A percentile compares a stretch with the other conserved stretches of the same genome.
Evolutionary conservation across 1,139 yeast species (phyloP).

Genomic region (Suhomyces coccinellae): DNA sequence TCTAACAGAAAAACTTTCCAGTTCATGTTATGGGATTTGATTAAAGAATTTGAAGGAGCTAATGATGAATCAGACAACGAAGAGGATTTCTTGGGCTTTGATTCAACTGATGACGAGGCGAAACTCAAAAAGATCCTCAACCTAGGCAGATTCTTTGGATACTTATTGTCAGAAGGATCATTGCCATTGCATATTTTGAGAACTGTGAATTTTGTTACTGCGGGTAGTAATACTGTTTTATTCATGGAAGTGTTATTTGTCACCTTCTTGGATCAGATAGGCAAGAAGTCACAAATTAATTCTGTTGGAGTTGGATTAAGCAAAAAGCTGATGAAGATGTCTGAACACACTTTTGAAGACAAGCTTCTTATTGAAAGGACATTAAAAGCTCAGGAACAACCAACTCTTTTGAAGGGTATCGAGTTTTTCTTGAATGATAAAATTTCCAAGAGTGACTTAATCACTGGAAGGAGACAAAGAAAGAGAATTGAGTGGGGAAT

Average conservation of each 20-base stretch:
- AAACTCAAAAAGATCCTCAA: conserved; percentile 64
- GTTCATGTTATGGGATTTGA: conserved; percentile 83
- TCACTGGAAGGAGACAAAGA: conserved; percentile 59
- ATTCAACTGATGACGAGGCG: conserved; percentile 37
- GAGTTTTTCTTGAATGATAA: conserved; percentile 64
- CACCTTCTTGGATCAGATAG: conserved; percentile 64
- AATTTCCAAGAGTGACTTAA: conserved; percentile 50
- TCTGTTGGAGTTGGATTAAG: conserved; percentile 48
- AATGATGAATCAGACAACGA: conserved; percentile 40
- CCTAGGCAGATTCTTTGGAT: conserved; percentile 78
- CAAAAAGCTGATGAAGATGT: conserved; percentile 32
- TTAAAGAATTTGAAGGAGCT: conserved; percentile 65
- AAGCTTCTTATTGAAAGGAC: conserved; percentile 54
- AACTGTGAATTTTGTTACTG: conserved; percentile 71
- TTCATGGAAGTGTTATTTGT: conserved; percentile 75
- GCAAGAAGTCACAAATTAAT: conserved; percentile 59
- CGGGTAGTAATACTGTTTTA: conserved; percentile 62
- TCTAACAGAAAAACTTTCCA: conserved; percentile 81
- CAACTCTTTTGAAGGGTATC: conserved; percentile 66
- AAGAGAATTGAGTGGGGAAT: conserved; percentile 74
- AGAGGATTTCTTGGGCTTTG: conserved; percentile 39
- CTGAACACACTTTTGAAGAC: conserved; percentile 52
- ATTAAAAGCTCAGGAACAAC: conserved; percentile 63
- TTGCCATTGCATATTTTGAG: conserved; percentile 72
- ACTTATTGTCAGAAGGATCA: conserved; percentile 67